phyloP scores from a whole-genome alignment of 352 stramenopile species.

The Phytophthora foliorum region DNA sequence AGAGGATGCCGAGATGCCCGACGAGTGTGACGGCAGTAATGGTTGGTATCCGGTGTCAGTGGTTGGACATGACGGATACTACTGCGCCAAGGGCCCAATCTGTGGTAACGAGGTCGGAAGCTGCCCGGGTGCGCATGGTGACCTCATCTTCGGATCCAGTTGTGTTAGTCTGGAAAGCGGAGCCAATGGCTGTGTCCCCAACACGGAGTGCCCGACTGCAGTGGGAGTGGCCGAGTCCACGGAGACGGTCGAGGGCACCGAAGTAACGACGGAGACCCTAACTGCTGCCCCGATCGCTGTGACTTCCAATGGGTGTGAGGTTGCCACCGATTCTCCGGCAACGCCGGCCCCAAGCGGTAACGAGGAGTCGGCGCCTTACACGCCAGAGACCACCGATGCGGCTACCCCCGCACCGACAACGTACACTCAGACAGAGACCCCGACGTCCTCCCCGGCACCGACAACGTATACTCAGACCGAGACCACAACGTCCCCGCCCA shows the following conservation, averaged over 20 bases:
- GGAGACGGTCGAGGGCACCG: background rate
- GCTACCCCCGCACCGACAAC: slow-evolving; percentile 6
- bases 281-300: slow-evolving; percentile 3
- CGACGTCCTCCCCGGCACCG: background rate
- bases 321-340: slow-evolving; percentile 20
- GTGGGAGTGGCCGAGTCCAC: slow-evolving; percentile 6
- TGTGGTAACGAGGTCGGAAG: slow-evolving; percentile 29
- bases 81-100: slow-evolving; percentile 42
- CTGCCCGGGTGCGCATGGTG: slow-evolving; percentile 36
- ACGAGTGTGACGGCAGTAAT: slow-evolving; percentile 39
- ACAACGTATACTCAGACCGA: slow-evolving; percentile 5
- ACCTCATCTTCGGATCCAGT: slow-evolving; percentile 34
- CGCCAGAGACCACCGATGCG: background rate
- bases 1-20: slow-evolving; percentile 26
- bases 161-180: slow-evolving; percentile 32
- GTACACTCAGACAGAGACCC: slow-evolving; percentile 3
- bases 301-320: slow-evolving; percentile 20
- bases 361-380: slow-evolving; percentile 5
- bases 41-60: slow-evolving; percentile 48
- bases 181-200: slow-evolving; percentile 41
- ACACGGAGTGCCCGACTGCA: slow-evolving; percentile 25
- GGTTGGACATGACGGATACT: slow-evolving; percentile 33
- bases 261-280: background rate
- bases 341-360: background rate
- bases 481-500: background rate